Evolutionary conservation across 352 stramenopile genomes (phyloP), one percentile per base, ranked within the genome.

Genomic region (Pythium myriotylum): DNA sequence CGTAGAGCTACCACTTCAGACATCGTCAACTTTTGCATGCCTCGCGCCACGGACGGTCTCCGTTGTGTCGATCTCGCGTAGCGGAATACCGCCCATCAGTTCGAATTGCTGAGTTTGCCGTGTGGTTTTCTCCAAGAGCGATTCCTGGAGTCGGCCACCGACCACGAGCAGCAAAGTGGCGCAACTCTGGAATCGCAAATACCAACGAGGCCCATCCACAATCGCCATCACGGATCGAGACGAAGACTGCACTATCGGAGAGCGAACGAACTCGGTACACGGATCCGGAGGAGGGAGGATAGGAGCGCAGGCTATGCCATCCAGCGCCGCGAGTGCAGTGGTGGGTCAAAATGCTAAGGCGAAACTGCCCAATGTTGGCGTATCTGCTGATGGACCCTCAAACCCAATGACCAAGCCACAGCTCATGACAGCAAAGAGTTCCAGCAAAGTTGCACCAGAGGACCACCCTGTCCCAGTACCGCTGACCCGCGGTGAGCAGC

Each of bases 361-460:
- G 9, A 67, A 67, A 41, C 23, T 63, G 17, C 52, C 47, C 3
- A 41, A 29, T 22, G 54, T 56, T 6, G 61, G 45, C 6, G 48
- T 20, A 7, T 58, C 55, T 4, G 45, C 48, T n/a, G 59, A 67
- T 14, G 65, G 65, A 42, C 65, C 65, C 10, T 65, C 65, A 20
- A 72, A 54, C 9, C 51, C 54, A 17, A 23, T 64, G 27, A 60
- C 43, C 1, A 72, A 72, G 23, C 59, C 65, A 12, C 59, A 46
- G 4, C 49, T 72, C 9, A 64, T 32, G 13, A 49, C 41, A 6
- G 65, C 69, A 20, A 85, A 77, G 50, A 79, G 73, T 39, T 71
- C 83, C 48, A 88, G 78, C 54, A 91, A 91, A 74, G 79, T 91
- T 3, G 79, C 74, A 0, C 81, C 81, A 0, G 81, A 91, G 48